Conservation (phyloP, 495 filamentous ascomycete species). For the Penicillium waksmanii region DNA sequence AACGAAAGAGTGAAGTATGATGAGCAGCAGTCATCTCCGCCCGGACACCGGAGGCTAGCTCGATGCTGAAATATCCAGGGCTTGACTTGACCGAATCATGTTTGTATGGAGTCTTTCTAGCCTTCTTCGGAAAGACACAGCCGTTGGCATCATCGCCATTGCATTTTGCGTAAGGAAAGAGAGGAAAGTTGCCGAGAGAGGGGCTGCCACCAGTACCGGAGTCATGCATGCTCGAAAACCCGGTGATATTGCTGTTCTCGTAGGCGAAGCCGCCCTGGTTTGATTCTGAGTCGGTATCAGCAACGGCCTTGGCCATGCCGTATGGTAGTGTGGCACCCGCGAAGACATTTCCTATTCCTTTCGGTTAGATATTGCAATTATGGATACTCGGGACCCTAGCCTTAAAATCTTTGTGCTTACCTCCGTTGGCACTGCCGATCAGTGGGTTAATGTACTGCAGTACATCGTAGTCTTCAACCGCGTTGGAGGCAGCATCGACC, state of each 20-base stretch:
- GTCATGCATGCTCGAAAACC: constrained; percentile 76
- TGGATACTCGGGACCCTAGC: background rate
- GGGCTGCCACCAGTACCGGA: constrained; percentile 74
- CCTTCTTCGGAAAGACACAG: constrained; percentile 65
- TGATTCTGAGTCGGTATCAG: constrained; percentile 65
- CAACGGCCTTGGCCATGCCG: constrained; percentile 77
- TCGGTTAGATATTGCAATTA: background rate
- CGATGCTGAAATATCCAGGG: constrained; percentile 73
- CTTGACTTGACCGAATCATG: constrained; percentile 61
- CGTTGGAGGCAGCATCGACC: constrained; percentile 14
- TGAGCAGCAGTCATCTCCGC: constrained; percentile 66
- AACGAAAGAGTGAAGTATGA: constrained; percentile 69
- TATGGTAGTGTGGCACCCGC: constrained; percentile 75
- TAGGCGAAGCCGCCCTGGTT: constrained; percentile 78
- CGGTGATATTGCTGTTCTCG: constrained; percentile 68
- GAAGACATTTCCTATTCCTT: constrained; percentile 63
- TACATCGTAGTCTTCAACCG: constrained; percentile 43
- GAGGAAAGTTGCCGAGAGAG: constrained; percentile 73
- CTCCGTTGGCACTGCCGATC: constrained; percentile 64
- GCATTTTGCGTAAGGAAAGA: constrained; percentile 71
- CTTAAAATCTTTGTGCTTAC: constrained; percentile 34
- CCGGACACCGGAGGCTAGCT: constrained; percentile 59
- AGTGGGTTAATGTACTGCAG: constrained; percentile 58
- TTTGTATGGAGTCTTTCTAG: constrained; percentile 50
- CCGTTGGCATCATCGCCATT: constrained; percentile 64